Evolutionary conservation across 495 filamentous ascomycete genomes (phyloP).

Genomic region (Letharia lupina): DNA sequence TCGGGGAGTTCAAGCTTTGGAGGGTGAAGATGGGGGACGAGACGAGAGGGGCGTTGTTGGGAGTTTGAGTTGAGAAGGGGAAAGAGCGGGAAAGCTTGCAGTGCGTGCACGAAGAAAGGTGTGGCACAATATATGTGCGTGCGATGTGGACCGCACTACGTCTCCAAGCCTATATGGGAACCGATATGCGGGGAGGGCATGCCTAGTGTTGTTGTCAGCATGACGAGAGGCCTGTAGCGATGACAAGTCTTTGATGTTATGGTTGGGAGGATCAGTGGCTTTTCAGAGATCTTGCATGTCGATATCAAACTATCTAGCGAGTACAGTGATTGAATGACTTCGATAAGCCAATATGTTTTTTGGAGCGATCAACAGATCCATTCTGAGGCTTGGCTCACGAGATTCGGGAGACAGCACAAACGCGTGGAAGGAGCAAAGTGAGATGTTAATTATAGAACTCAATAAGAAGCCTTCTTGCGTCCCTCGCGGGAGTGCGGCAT

Average conservation of each 20-base stretch:
- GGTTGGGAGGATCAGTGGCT: neutral
- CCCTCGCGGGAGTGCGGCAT: too few relatives aligned
- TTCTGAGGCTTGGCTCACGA: too few relatives aligned
- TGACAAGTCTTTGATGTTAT: neutral
- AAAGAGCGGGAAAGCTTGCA: neutral
- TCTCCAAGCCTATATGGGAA: neutral
- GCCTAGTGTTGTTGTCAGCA: neutral
- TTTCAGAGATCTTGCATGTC: neutral
- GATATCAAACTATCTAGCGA: neutral
- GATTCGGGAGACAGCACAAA: too few relatives aligned
- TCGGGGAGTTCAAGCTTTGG: constrained; percentile 26
- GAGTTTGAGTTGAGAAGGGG: constrained; percentile 15
- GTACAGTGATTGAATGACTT: neutral
- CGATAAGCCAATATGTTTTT: neutral
- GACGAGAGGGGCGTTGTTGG: constrained; percentile 23
- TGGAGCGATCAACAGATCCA: too few relatives aligned
- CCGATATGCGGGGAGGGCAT: neutral
- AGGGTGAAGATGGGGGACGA: constrained; percentile 24
- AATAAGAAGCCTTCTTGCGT: too few relatives aligned
- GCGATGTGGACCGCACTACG: neutral
- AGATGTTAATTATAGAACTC: too few relatives aligned
- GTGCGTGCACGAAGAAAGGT: neutral
- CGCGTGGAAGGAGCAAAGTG: too few relatives aligned
- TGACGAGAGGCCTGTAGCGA: neutral
- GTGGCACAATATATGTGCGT: neutral